phyloP scores from a whole-genome alignment of 192 early-diverging fungal species.

The Podila minutissima region DNA sequence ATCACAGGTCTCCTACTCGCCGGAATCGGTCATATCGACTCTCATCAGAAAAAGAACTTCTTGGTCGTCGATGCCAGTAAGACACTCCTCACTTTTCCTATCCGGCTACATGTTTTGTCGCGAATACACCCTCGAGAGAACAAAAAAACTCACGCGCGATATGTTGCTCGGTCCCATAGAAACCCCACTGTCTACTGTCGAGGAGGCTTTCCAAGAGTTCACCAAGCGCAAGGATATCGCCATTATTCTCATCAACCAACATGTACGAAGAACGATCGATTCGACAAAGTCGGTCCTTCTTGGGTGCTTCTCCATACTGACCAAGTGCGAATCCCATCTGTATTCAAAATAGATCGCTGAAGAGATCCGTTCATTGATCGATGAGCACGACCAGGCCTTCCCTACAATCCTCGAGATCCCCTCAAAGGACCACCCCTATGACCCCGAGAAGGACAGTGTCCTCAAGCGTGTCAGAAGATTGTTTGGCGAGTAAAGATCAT shows the following conservation, averaged over 20 bases:
- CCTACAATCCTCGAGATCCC: constrained; percentile 99
- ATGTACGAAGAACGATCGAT: constrained; percentile 61
- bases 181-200: constrained; percentile 76
- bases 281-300: no score
- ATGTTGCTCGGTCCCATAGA: constrained; percentile 49
- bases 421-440: constrained; percentile 98
- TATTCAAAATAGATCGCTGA: constrained; percentile 83
- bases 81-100: constrained; percentile 18
- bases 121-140: no score
- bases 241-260: constrained; percentile 97
- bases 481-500: constrained; percentile 74
- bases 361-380: constrained; percentile 88
- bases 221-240: constrained; percentile 96
- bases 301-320: neutral
- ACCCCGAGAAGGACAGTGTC: constrained; percentile 84
- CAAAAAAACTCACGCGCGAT: no score
- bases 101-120: no score
- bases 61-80: constrained; percentile 94
- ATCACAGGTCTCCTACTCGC: constrained; percentile 98
- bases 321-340: neutral
- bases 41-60: constrained; percentile 95
- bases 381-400: constrained; percentile 92
- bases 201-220: constrained; percentile 87
- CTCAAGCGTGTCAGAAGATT: constrained; percentile 83
- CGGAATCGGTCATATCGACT: constrained; percentile 95